These are phyloP conservation scores for Austroboletus niveus DNA, from an alignment of 1,284 basidiomycete genomes.

Conservation along the genomic window DNA sequence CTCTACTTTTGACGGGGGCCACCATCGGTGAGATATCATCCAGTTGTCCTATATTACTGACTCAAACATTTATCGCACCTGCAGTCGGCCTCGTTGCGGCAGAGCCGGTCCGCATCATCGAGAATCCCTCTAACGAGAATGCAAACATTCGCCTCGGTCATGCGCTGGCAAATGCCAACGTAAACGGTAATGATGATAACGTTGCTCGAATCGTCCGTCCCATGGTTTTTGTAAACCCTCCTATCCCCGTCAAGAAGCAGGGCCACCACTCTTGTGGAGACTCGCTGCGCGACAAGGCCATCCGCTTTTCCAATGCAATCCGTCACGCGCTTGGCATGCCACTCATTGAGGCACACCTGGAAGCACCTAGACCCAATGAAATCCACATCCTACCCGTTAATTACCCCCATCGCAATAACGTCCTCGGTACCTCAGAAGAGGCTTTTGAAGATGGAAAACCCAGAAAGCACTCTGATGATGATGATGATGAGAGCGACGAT, in stretches of 20 bases:
- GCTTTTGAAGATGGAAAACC: constrained; percentile 12
- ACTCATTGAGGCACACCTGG: constrained; percentile 19
- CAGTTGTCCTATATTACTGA: not conserved
- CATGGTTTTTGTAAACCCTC: constrained; percentile 1
- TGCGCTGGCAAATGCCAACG: constrained; percentile 32
- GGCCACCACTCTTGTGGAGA: constrained; percentile 26
- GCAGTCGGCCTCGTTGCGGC: constrained; percentile 25
- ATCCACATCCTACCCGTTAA: constrained; percentile 20
- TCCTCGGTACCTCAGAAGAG: constrained; percentile 4
- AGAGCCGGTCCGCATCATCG: constrained; percentile 28
- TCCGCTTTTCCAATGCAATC: constrained; percentile 30
- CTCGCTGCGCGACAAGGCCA: constrained; percentile 35
- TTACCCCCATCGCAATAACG: constrained; percentile 7
- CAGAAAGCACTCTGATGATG: constrained; percentile 15
- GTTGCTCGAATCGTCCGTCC: constrained; percentile 27
- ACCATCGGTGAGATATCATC: constrained; percentile 22
- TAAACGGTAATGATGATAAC: constrained; percentile 33
- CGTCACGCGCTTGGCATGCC: constrained; percentile 33
- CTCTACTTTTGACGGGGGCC: constrained; percentile 25
- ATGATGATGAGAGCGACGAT: constrained; percentile 19
- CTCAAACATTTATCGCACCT: not conserved
- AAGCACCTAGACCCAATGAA: constrained; percentile 2
- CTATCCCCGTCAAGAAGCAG: constrained; percentile 8
- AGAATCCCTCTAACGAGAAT: constrained; percentile 21
- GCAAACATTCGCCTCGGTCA: constrained; percentile 34